phyloP scores from a whole-genome alignment of 352 stramenopile genomes.

The Thalassiosira mediterranea region DNA sequence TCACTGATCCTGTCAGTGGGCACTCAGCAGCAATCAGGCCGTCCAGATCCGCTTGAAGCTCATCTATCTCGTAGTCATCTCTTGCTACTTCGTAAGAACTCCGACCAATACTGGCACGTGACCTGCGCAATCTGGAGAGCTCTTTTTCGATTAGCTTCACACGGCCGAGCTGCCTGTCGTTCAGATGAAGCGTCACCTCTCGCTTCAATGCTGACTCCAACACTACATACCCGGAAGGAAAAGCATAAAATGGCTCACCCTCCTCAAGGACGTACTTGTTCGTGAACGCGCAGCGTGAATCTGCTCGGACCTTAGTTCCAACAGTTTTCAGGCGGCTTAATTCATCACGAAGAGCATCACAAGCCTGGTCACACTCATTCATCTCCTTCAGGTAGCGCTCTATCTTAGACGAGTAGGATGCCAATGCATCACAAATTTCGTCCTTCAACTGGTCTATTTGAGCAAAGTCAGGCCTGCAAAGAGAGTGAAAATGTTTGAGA shows the following conservation, averaged over 20 bases:
- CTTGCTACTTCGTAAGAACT: constrained; percentile 31
- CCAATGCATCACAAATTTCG: constrained; percentile 82
- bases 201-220: constrained; percentile 72
- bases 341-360: constrained; percentile 71
- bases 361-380: constrained; percentile 81
- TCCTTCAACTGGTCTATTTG: constrained; percentile 85
- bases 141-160: constrained; percentile 70
- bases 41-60: constrained; percentile 74
- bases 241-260: constrained; percentile 79
- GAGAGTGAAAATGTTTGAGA: constrained; percentile 19
- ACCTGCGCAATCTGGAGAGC: constrained; percentile 42
- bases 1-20: constrained; percentile 77
- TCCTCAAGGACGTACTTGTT: constrained; percentile 71
- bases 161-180: constrained; percentile 65
- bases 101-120: constrained; percentile 11
- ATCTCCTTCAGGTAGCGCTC: constrained; percentile 82
- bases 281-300: constrained; percentile 79
- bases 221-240: constrained; percentile 80
- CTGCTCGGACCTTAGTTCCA: constrained; percentile 62
- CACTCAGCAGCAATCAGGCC: constrained; percentile 83
- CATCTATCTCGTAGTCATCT: constrained; percentile 48
- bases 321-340: constrained; percentile 64
- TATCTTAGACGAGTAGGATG: constrained; percentile 83
- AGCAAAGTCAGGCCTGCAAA: constrained; percentile 75
- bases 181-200: constrained; percentile 74